Percentiles rank a stretch among this genome's conserved stretches.
Evolutionary conservation across 192 early-diverging fungal species (phyloP).

Genomic region (Gamsiella multidivaricata): DNA sequence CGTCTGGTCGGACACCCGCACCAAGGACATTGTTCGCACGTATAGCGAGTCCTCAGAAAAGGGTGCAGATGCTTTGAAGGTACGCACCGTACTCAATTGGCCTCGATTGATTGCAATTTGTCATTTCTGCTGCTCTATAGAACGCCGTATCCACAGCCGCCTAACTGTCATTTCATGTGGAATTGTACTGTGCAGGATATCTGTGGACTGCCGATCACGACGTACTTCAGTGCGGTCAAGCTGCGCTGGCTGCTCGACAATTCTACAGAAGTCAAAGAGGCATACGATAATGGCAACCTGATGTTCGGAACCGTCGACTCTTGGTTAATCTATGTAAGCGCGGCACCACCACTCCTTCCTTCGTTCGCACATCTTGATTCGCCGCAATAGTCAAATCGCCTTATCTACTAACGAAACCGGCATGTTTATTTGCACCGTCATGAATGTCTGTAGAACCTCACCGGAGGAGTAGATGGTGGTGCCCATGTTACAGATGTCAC

Average conservation of each 20-base stretch:
- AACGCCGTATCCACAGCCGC: not conserved
- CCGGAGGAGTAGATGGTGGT: slow-evolving; percentile 79
- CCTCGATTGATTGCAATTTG: not conserved
- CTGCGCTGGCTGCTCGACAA: slow-evolving; percentile 94
- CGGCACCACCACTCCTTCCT: not conserved
- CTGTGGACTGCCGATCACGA: slow-evolving; percentile 90
- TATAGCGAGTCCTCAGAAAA: slow-evolving; percentile 61
- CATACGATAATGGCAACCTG: slow-evolving; percentile 76
- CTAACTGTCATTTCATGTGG: not conserved
- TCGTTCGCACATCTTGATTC: no score
- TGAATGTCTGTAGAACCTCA: slow-evolving; percentile 73
- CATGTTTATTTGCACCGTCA: not conserved
- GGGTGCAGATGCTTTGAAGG: slow-evolving; percentile 54
- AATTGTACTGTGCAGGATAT: no score
- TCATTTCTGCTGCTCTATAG: not conserved
- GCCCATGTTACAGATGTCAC: slow-evolving; percentile 91
- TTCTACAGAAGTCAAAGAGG: slow-evolving; percentile 73
- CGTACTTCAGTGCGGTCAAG: slow-evolving; percentile 94
- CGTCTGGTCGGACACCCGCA: slow-evolving; percentile 93
- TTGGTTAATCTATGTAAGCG: slow-evolving; percentile 89
- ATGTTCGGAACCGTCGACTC: slow-evolving; percentile 93
- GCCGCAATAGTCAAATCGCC: not conserved
- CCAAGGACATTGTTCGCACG: slow-evolving; percentile 74
- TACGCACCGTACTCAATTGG: not conserved
- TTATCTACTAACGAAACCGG: not conserved